A percentile compares a stretch with the other conserved stretches of the same genome.
Evolutionary conservation across 768 basidiomycete genomes (phyloP).

Genomic region (Xerocomus spinulosus): DNA sequence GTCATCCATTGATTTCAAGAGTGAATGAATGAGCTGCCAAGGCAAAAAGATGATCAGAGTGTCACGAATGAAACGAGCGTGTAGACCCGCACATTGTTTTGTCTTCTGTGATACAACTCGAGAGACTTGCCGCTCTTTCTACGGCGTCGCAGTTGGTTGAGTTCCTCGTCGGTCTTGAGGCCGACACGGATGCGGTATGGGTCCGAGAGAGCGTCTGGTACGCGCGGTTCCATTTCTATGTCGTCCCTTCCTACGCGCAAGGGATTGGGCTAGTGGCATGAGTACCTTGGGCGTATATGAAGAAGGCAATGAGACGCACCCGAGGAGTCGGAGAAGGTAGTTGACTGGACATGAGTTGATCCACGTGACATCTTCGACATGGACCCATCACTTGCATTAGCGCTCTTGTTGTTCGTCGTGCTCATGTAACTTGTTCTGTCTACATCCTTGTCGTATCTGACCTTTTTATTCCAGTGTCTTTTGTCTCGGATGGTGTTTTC

Average conservation of each 20-base stretch:
- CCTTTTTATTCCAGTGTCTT: conserved; percentile 35
- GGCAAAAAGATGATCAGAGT: not conserved
- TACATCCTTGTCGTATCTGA: conserved; percentile 1
- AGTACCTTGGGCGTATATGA: not conserved
- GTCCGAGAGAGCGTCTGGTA: conserved; percentile 41
- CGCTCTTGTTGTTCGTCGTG: conserved; percentile 44
- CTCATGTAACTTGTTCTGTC: conserved; percentile 39
- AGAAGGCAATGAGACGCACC: not conserved
- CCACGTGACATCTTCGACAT: not conserved
- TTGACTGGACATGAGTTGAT: not conserved
- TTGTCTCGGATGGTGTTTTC: conserved; percentile 57
- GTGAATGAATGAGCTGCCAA: conserved; percentile 72
- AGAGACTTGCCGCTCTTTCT: conserved; percentile 57
- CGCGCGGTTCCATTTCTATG: conserved; percentile 39
- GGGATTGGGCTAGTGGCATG: conserved; percentile 3
- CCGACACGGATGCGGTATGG: conserved; percentile 65
- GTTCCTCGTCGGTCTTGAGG: conserved; percentile 56
- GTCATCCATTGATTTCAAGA: conserved; percentile 88
- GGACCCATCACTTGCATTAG: conserved; percentile 30
- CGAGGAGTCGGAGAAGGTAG: not conserved
- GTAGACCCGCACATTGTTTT: conserved; percentile 59
- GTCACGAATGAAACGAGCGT: conserved; percentile 3
- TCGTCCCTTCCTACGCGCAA: conserved; percentile 6
- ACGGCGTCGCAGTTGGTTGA: conserved; percentile 54
- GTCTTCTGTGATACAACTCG: conserved; percentile 61